phyloP scores from a whole-genome alignment of 2,329 filamentous ascomycete genomes.

The Didymella lethalis region DNA sequence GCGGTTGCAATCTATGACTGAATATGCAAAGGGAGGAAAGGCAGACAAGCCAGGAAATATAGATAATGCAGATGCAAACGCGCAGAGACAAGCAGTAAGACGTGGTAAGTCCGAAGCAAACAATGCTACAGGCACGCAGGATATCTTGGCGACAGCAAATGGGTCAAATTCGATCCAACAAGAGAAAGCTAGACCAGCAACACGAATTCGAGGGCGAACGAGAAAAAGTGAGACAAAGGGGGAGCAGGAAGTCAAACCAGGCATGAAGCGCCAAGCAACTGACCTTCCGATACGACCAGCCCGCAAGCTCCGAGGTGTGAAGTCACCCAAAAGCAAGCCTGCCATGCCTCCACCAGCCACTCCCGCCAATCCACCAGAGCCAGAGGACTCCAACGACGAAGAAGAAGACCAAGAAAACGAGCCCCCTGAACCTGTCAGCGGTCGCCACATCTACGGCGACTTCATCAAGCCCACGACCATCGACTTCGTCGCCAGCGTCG shows the following conservation, averaged over 20 bases:
- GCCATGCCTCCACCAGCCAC: conserved; percentile 6
- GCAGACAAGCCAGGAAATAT: not conserved
- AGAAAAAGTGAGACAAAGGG: not conserved
- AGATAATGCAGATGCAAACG: not conserved
- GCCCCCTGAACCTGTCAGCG: conserved; percentile 14
- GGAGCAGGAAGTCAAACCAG: not conserved
- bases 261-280: conserved; percentile 11
- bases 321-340: not conserved
- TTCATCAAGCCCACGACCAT: conserved; percentile 9
- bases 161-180: not conserved
- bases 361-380: conserved; percentile 9
- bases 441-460: conserved; percentile 19
- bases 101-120: conserved; percentile 3
- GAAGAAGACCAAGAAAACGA: conserved; percentile 8
- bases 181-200: not conserved
- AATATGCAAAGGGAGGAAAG: not conserved
- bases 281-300: conserved; percentile 13
- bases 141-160: not conserved
- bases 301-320: conserved; percentile 1
- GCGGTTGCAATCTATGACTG: not conserved
- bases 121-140: not conserved
- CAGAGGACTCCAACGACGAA: not conserved
- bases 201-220: not conserved
- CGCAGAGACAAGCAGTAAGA: not conserved
- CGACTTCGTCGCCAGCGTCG: not conserved